Base-by-base conservation (phyloP, 768 basidiomycete genomes). In the Amanita muscaria region DNA sequence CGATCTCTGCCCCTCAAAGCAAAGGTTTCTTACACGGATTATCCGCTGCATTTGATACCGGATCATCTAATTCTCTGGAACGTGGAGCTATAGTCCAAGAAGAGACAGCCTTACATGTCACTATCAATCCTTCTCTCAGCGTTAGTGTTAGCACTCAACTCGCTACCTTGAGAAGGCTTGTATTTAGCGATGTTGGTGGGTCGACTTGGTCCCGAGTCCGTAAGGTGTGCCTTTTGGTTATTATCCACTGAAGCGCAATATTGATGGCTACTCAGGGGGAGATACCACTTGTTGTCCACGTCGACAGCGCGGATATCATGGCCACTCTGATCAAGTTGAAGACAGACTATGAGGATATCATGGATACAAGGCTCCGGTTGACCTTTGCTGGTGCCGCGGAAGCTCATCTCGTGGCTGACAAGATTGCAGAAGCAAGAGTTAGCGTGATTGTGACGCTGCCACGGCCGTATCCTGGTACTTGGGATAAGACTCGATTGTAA, bases 291-390 rank as follows among this genome's bases (percentile, higher is more conserved):
- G 83, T 88, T 2, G 59, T 89, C 15, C 63, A 73, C 1, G 80
- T 78, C 11, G 68, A 81, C 46, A 84, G 72, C 52, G 85, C 84
- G 7, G 88, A 91, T 58, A 68, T 81, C 41, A 90, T 91, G 56
- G 77, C 83, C 0, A 73, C 77, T 0, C 61, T 91, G 11, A 62
- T 92, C 31, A 53, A 50, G 3, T 72, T 91, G 48, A 83, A 80
- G 57, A 53, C 53, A 8, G 73, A 79, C 40, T 69, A 73, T 16
- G 75, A 81, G 39, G 51, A 38, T 1, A 53, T 42, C 0, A 64
- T 59, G 10, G 55, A 65, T 44, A 51, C 56, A 16, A 51, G 10
- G 1, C 56, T 70, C 24, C 60, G 54, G n/a, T 41, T 77, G 54
- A 77, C 78, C 0, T 72, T 86, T 47, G 60, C 67, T 4, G 79